Evolutionary conservation across 2,329 filamentous ascomycete species (phyloP).

Genomic region (Pyrenochaeta sp.): DNA sequence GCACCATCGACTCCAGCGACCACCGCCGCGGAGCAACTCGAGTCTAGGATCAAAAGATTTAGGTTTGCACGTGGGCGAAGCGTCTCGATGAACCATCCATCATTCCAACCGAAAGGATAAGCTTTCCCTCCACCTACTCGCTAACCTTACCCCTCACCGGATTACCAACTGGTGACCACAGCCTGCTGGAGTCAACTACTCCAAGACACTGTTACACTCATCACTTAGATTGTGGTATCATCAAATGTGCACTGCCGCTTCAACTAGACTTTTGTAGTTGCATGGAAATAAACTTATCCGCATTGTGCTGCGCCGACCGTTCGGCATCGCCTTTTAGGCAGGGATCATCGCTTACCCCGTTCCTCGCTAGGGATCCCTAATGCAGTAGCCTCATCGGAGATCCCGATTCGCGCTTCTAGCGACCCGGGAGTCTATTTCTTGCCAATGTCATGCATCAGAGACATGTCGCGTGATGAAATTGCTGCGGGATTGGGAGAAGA

Average conservation of each 20-base stretch:
- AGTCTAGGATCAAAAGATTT: neutral
- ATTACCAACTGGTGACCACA: no score
- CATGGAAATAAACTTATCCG: neutral
- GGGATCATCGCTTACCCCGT: neutral
- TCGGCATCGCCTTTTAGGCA: conserved; percentile 2
- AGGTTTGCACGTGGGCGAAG: neutral
- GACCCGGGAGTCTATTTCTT: neutral
- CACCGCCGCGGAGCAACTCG: neutral
- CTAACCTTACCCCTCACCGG: neutral
- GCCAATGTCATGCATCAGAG: neutral
- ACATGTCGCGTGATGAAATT: neutral
- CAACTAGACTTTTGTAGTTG: neutral
- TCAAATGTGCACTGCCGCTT: no score
- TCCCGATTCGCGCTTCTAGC: conserved; percentile 4
- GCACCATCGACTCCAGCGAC: neutral
- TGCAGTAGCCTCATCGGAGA: conserved; percentile 2
- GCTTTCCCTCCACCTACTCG: neutral
- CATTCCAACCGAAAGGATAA: neutral
- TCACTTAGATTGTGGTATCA: no score
- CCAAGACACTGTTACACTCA: neutral
- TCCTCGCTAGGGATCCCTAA: neutral
- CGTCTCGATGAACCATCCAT: neutral
- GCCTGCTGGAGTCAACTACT: no score
- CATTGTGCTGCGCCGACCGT: neutral
- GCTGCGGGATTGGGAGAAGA: neutral